A percentile compares a stretch with the other conserved stretches of the same genome.
These are phyloP conservation scores for Anthracocystis panici-leucophaei DNA, from an alignment of 1,284 basidiomycete genomes.

Conservation along the genomic window DNA sequence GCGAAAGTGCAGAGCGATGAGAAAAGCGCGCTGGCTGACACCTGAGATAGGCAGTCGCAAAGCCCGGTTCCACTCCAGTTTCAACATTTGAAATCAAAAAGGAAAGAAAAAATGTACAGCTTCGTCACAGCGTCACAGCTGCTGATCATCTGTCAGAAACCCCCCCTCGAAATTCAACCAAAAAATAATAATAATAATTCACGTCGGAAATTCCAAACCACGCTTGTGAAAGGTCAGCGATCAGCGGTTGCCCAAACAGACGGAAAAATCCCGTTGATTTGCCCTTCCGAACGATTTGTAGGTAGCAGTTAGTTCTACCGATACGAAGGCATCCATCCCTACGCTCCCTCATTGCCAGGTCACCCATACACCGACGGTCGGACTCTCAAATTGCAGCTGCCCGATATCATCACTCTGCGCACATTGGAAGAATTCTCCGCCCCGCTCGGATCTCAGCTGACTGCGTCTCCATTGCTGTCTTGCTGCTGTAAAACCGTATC, in stretches of 20 bases:
- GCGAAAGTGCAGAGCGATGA: background rate
- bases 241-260: no score
- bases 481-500: background rate
- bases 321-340: no score
- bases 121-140: background rate
- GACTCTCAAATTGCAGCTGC: background rate
- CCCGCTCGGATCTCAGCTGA: conserved; percentile 6
- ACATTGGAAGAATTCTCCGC: conserved; percentile 2
- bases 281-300: no score
- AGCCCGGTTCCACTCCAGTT: background rate
- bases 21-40: background rate
- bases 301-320: no score
- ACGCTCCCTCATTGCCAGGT: no score
- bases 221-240: no score
- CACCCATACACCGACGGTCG: background rate
- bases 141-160: no score
- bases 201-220: background rate
- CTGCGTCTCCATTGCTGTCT: background rate
- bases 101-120: background rate
- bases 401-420: conserved; percentile 5
- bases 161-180: background rate
- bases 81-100: background rate
- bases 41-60: background rate
- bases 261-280: no score
- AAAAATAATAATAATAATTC: no score